Evolutionary conservation across 768 basidiomycete species (phyloP), one percentile per base, ranked within the genome.

Genomic region (Steccherinum ochraceum): DNA sequence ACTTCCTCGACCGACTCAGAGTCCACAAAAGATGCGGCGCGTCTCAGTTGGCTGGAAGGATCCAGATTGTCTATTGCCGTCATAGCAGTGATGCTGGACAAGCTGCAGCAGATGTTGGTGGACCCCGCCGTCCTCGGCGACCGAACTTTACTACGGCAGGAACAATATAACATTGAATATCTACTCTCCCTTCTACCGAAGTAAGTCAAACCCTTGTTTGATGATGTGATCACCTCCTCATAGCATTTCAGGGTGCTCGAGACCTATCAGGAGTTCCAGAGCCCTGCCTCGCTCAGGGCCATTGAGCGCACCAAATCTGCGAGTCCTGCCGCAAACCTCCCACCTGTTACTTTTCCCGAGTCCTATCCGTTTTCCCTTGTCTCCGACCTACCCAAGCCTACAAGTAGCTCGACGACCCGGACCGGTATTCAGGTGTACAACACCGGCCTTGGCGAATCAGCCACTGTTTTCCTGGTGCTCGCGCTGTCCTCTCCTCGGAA

Each of bases 81-180:
- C 40, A 70, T 93, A 23, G 90, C 88, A 7, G 81, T 90, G 57
- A 92, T 93, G 81, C 68, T 96, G 53, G 92, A 96, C 70, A 89
- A 87, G 65, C 71, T 97, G 20, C 89, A 93, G 64, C 81, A 87
- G 58, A 83, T 80, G 60, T 68, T 94, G 42, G 83, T 88, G 24
- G 77, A 82, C 26, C 85, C 88, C 2, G 68, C 71, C 5, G 77
- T 89, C 35, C 61, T 76, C 25, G 72, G 72, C 19, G 83, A 93
- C 60, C 79, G 80, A 20, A 72, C 73, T 49, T 69, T 81, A 4
- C 75, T 83, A 51, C 70, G 79, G 19, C 83, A 88, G 56, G 95
- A 97, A 64, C 89, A 95, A 62, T 92, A 94, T 58, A 96, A 95
- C 57, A 76, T 97, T 18, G 95, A 97, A 60, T 84, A 79, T 61